Base-by-base conservation (phyloP, 345 rosid species). In the Mangifera indica region DNA sequence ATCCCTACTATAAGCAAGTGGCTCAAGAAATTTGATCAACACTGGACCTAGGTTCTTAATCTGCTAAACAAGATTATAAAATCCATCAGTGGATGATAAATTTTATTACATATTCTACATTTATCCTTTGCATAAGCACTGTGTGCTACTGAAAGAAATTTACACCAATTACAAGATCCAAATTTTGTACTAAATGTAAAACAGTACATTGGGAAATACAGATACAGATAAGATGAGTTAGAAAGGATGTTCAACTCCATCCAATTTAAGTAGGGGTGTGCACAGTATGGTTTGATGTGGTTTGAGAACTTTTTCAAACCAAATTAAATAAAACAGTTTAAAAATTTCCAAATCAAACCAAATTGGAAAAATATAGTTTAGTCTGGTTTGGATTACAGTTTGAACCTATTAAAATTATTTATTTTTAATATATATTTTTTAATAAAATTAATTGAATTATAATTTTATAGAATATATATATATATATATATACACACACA, bases 51-150 rank as follows among this genome's bases (percentile, higher is more conserved):
- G 52, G 52, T 26, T 49, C 69, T 14, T 20, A 65, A 29, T 29
- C 18, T 25, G 55, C 22, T 48, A 9, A 63, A 64, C 21, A 25
- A 46, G 11, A 66, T 22, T 20, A 26, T 1, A 49, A 6, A 52
- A 67, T 37, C 60, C 20, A 52, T n/a, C 26, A 53, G 25, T 51
- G 11, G 17, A 67, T 18, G 18, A 54, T 5, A 32, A n/a, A 40
- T 53, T 34, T 20, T 37, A 53, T 32, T 34, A 32, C 5, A 20
- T 20, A 54, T 67, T 20, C 60, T 20, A 20, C 34, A 21, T 32
- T 21, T 63, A 63, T 13, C 42, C 8, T 63, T 44, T 12, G 67
- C 67, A 63, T 21, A 12, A n/a, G 34, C 49, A 67, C 71, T 32
- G 3, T 25, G 54, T 63, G 60, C 34, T 37, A 21, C 3, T 34